These are phyloP conservation scores for Raphidocelis subcapitata DNA, from an alignment of 139 green algal genomes.

Conservation along the genomic window DNA sequence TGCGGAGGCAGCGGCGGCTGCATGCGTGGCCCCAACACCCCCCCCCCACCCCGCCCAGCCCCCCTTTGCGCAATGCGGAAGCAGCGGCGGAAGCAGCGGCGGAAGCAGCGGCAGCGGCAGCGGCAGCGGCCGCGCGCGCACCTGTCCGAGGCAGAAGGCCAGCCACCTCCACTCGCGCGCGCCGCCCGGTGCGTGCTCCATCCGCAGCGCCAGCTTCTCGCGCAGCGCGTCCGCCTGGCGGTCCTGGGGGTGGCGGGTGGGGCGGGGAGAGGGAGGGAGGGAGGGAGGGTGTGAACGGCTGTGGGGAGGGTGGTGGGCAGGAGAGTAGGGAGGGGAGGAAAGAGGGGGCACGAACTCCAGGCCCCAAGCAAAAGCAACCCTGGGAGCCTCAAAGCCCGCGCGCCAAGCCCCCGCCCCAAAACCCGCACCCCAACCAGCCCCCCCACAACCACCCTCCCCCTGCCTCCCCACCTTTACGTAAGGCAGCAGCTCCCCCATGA, in stretches of 20 bases:
- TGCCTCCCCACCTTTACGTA: slow-evolving; percentile 91
- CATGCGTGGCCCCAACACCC: too few species aligned
- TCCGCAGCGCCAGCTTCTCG: slow-evolving; percentile 19
- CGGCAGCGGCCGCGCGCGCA: too few species aligned
- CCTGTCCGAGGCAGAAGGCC: slow-evolving; percentile 77
- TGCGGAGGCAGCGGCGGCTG: too few species aligned
- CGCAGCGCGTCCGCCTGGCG: slow-evolving; percentile 32
- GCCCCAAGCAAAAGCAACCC: too few species aligned
- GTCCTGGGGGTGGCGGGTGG: slow-evolving; percentile 11
- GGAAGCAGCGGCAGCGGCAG: too few species aligned
- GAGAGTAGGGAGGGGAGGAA: slow-evolving; percentile 5
- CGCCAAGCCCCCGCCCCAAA: slow-evolving; percentile 44
- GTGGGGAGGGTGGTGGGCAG: slow-evolving; percentile 7
- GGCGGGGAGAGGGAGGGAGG: background rate
- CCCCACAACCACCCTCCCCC: slow-evolving; percentile 33
- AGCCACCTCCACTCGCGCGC: slow-evolving; percentile 71
- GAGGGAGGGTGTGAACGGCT: too few species aligned
- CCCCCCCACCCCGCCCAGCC: too few species aligned
- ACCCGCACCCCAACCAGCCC: slow-evolving; percentile 21
- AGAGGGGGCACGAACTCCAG: too few species aligned
- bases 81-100: too few species aligned
- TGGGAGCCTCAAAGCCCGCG: too few species aligned
- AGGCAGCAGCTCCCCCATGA: slow-evolving; percentile 76
- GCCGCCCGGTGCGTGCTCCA: slow-evolving; percentile 15
- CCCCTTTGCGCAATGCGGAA: too few species aligned